phyloP scores from a whole-genome alignment of 352 stramenopile genomes.

The Pythium angustatum region DNA sequence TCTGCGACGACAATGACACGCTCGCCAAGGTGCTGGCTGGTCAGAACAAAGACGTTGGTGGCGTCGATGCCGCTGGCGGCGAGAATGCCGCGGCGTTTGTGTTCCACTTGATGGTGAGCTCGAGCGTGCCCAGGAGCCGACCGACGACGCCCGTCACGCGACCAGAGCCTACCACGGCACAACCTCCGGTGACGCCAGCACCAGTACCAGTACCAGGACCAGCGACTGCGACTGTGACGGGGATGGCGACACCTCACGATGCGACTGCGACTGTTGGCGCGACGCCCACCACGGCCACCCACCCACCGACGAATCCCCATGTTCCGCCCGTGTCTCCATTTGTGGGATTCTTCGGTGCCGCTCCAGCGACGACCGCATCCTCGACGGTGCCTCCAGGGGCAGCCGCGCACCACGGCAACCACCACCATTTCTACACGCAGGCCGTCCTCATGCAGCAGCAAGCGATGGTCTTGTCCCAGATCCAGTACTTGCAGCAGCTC shows the following conservation, averaged over 20 bases:
- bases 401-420: constrained; percentile 6
- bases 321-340: constrained; percentile 21
- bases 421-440: constrained; percentile 61
- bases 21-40: constrained; percentile 44
- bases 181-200: background rate
- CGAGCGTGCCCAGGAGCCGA: constrained; percentile 22
- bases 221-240: background rate
- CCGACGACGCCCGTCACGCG: constrained; percentile 24
- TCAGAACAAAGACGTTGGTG: constrained; percentile 19
- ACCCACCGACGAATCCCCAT: background rate
- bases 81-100: constrained; percentile 48
- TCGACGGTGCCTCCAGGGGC: too few species aligned
- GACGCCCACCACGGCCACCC: background rate
- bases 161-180: background rate
- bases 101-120: constrained; percentile 74
- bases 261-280: constrained; percentile 9
- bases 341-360: constrained; percentile 20
- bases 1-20: constrained; percentile 64
- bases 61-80: constrained; percentile 15
- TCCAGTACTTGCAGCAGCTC: constrained; percentile 80
- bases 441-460: constrained; percentile 81
- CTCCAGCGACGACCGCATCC: constrained; percentile 21
- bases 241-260: constrained; percentile 1
- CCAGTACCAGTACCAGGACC: constrained; percentile 4
- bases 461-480: constrained; percentile 71